Conservation (phyloP, 2,329 filamentous ascomycete species). For the Colletotrichum tofieldiae region DNA sequence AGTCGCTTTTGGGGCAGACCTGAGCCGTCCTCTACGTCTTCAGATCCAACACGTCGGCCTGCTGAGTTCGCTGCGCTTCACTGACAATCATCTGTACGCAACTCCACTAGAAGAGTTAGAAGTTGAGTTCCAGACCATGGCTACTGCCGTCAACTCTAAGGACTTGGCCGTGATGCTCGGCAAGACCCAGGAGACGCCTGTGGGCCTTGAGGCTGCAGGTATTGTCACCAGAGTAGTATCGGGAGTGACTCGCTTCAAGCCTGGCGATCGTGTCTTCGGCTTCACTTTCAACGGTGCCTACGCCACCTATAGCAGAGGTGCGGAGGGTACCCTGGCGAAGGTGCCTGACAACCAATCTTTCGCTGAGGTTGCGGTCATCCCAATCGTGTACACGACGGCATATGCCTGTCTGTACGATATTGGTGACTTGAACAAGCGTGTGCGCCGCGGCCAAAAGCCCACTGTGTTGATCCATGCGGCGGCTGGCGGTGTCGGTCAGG, state of each 20-base stretch:
- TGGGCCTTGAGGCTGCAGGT: conserved; percentile 53
- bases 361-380: conserved; percentile 55
- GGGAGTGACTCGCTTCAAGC: conserved; percentile 48
- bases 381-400: conserved; percentile 53
- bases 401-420: conserved; percentile 51
- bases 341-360: conserved; percentile 56
- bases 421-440: conserved; percentile 48
- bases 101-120: conserved; percentile 39
- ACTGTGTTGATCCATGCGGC: conserved; percentile 58
- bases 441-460: conserved; percentile 41
- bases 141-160: conserved; percentile 47
- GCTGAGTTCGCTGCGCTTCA: conserved; percentile 9
- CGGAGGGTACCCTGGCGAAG: conserved; percentile 43
- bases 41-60: conserved; percentile 7
- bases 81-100: not conserved
- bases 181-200: conserved; percentile 43
- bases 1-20: conserved; percentile 1
- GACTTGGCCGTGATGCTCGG: conserved; percentile 47
- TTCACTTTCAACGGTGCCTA: conserved; percentile 37
- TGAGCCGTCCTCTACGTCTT: conserved; percentile 6
- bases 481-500: conserved; percentile 56
- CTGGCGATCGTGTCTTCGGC: conserved; percentile 50
- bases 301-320: conserved; percentile 44
- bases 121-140: conserved; percentile 48
- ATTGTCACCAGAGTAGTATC: conserved; percentile 51